These are phyloP conservation scores for Euphorbia celastroides DNA, from an alignment of 441 rosid species.

Conservation along the genomic window DNA sequence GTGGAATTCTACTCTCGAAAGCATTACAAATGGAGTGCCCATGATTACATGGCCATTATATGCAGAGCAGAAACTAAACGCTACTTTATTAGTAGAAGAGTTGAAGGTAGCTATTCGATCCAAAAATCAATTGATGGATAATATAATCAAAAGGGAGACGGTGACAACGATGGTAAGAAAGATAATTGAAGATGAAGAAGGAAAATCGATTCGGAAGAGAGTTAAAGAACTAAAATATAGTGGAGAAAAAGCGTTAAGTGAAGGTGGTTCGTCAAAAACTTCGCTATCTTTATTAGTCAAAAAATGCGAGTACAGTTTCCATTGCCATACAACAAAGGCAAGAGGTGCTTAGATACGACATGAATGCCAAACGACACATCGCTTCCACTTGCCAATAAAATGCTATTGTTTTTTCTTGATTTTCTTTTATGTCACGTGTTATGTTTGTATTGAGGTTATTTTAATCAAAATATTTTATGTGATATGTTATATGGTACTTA, in stretches of 20 bases:
- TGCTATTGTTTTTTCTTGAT: background rate
- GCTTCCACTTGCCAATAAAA: background rate
- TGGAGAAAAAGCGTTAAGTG: slow-evolving; percentile 16
- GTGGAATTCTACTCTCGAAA: slow-evolving; percentile 60
- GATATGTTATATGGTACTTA: too few species aligned
- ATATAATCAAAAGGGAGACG: slow-evolving; percentile 27
- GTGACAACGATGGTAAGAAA: slow-evolving; percentile 25
- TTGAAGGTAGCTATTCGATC: slow-evolving; percentile 33
- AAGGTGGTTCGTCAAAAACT: slow-evolving; percentile 32
- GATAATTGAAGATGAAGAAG: slow-evolving; percentile 21
- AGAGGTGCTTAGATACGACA: background rate
- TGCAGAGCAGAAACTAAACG: slow-evolving; percentile 56
- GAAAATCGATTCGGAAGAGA: slow-evolving; percentile 12
- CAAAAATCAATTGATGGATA: slow-evolving; percentile 12
- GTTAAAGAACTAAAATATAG: slow-evolving; percentile 16
- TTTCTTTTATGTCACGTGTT: too few species aligned
- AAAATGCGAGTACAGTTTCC: slow-evolving; percentile 7
- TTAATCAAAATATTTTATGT: too few species aligned
- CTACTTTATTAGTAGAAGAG: slow-evolving; percentile 33
- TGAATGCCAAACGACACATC: background rate
- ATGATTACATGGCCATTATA: slow-evolving; percentile 61
- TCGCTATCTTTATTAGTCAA: slow-evolving; percentile 20
- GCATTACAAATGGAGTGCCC: slow-evolving; percentile 45
- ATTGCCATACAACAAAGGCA: background rate
- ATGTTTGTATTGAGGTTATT: too few species aligned